Evolutionary conservation across 2,329 filamentous ascomycete genomes (phyloP).

Genomic region (Lasiodiplodia sp.): DNA sequence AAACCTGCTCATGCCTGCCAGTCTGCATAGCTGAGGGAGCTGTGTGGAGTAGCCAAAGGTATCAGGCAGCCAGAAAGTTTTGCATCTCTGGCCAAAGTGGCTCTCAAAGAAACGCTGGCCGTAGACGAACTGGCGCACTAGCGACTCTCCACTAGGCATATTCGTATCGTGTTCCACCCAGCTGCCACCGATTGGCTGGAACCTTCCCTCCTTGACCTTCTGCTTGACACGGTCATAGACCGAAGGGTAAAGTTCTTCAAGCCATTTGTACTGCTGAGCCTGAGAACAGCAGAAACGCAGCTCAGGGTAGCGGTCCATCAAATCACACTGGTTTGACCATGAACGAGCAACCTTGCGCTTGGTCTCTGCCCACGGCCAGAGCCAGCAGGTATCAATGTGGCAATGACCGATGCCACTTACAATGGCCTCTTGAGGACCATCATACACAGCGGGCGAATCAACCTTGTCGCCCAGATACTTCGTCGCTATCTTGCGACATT

Average conservation of each 20-base stretch:
- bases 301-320: constrained; percentile 95
- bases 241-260: constrained; percentile 86
- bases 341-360: constrained; percentile 95
- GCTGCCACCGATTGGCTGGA: constrained; percentile 94
- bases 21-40: constrained; percentile 88
- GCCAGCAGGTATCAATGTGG: constrained; percentile 97
- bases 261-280: constrained; percentile 98
- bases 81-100: constrained; percentile 85
- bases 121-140: constrained; percentile 93
- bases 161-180: constrained; percentile 99
- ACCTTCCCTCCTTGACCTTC: constrained; percentile 88
- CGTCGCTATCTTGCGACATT: constrained; percentile 82
- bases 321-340: constrained; percentile 94
- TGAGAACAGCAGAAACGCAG: constrained; percentile 91
- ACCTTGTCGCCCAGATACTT: constrained; percentile 83
- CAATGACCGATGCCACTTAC: constrained; percentile 94
- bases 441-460: constrained; percentile 84
- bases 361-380: constrained; percentile 98
- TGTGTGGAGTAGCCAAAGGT: constrained; percentile 98
- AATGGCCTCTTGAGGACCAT: constrained; percentile 74
- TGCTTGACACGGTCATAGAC: constrained; percentile 89
- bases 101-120: constrained; percentile 95
- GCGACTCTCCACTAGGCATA: constrained; percentile 91
- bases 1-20: constrained; percentile 96
- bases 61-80: constrained; percentile 97